Evolutionary conservation across 331 rosid genomes (phyloP), one percentile per base, ranked within the genome.

Genomic region (Stylosanthes scabra): DNA sequence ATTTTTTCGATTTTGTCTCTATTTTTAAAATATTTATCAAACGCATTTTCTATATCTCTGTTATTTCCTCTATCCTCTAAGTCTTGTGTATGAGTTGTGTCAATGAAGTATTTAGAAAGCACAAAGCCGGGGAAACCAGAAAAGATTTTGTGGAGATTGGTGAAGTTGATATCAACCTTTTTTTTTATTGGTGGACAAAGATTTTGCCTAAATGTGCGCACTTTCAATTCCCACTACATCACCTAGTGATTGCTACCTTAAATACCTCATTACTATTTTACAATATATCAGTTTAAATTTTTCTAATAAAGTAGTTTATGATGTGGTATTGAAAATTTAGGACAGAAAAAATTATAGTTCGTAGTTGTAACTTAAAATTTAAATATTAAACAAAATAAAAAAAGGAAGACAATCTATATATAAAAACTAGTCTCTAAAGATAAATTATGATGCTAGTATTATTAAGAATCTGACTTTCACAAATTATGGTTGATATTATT

Each of bases 71-170:
- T 34, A 40, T 39, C 63, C 55, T 60, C n/a, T 29, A 40, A 59
- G 68, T 68, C 74, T 11, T 27, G 13, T 52, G 57, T 44, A 50
- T n/a, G 52, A 68, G 40, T 34, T 80, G 6, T 64, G n/a, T 72
- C 46, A 29, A 59, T 64, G 45, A 66, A 66, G 3, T 31, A 28
- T 29, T 70, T 70, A 20, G 25, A 20, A 20, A 20, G 1, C 44
- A 64, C 20, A 29, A 34, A 37, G 77, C n/a, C n/a, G 12, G 50
- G 72, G 67, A 72, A 76, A 72, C 60, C 28, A 49, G 54, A 62
- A 67, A 42, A 40, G 34, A 28, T 59, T 61, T 45, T 54, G 39
- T 63, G 29, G 69, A 49, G 65, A 71, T 64, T 78, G 72, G 40
- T 28, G 71, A 41, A 37, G 11, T 71, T 63, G 28, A 49, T 66